Percentiles rank a stretch among this genome's conserved stretches.
phyloP scores from a whole-genome alignment of 73 alveolate genomes.

The Effrenium voratum region DNA sequence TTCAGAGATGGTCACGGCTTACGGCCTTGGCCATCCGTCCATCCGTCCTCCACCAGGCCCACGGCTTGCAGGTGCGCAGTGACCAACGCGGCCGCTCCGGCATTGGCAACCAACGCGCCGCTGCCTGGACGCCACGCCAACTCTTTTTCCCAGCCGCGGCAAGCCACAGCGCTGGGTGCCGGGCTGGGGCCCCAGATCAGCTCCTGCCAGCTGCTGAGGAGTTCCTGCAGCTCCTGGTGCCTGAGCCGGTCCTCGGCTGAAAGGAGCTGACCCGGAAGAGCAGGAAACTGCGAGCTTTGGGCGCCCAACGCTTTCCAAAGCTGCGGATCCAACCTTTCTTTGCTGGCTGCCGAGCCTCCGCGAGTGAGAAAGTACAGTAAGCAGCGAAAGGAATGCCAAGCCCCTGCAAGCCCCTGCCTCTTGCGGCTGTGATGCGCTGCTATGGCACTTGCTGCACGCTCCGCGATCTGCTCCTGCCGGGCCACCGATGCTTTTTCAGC shows the following conservation, averaged over 20 bases:
- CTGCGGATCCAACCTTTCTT: slow-evolving; percentile 48
- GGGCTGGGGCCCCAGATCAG: slow-evolving; percentile 84
- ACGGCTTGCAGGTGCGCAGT: slow-evolving; percentile 87
- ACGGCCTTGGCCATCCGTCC: neutral
- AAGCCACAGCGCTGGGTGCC: neutral
- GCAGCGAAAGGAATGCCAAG: too few relatives aligned
- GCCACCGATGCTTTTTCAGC: too few relatives aligned
- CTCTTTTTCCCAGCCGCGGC: neutral
- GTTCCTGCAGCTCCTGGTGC: slow-evolving; percentile 57
- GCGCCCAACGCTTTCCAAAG: slow-evolving; percentile 57
- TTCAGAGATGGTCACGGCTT: neutral
- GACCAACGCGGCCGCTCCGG: slow-evolving; percentile 34
- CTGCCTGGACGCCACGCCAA: slow-evolving; percentile 24
- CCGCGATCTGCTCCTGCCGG: slow-evolving; percentile 45
- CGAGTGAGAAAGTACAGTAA: too few relatives aligned
- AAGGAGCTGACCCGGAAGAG: neutral
- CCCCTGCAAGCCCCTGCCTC: neutral
- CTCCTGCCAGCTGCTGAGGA: slow-evolving; percentile 79
- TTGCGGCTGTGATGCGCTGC: slow-evolving; percentile 23
- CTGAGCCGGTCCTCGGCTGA: slow-evolving; percentile 36
- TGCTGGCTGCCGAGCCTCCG: slow-evolving; percentile 64
- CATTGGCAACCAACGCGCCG: slow-evolving; percentile 59
- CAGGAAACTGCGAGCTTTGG: neutral
- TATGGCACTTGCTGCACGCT: neutral
- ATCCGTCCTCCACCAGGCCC: slow-evolving; percentile 76